phyloP scores from a whole-genome alignment of 805 yeast genomes.

The Candida rishiriensis region DNA sequence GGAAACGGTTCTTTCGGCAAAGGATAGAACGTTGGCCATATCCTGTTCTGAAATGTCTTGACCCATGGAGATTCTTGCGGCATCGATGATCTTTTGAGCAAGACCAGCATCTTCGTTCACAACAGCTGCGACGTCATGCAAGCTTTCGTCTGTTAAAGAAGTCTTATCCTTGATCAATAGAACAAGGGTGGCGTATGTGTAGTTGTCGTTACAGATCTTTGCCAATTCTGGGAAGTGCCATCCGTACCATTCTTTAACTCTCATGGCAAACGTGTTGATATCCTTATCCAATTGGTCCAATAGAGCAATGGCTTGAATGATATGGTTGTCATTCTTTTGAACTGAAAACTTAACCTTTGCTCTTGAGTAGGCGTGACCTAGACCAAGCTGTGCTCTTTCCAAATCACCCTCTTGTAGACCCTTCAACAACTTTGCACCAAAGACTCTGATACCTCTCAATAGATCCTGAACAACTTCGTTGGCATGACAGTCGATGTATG shows the following conservation, averaged over 20 bases:
- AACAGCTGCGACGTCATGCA: constrained; percentile 89
- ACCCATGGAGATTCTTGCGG: constrained; percentile 98
- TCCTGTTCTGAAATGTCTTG: constrained; percentile 95
- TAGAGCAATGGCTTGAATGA: constrained; percentile 96
- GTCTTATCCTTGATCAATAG: constrained; percentile 84
- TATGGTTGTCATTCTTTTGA: constrained; percentile 98
- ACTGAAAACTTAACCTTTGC: constrained; percentile 98
- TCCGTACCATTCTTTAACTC: constrained; percentile 97
- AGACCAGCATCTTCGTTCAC: constrained; percentile 88
- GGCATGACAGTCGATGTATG: constrained; percentile 83
- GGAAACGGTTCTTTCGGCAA: constrained; percentile 91
- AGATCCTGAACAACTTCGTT: constrained; percentile 93
- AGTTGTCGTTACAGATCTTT: constrained; percentile 85
- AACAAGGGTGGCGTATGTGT: constrained; percentile 77
- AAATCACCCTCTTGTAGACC: constrained; percentile 92
- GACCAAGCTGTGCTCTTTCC: constrained; percentile 97
- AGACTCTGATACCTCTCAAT: constrained; percentile 90
- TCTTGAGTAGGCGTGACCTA: constrained; percentile 98
- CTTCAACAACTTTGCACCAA: constrained; percentile 83
- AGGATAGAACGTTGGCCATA: constrained; percentile 83
- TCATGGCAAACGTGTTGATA: constrained; percentile 94
- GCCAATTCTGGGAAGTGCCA: constrained; percentile 99
- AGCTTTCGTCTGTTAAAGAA: constrained; percentile 68
- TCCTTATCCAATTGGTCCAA: constrained; percentile 98
- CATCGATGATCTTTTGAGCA: constrained; percentile 88